Evolutionary conservation across 139 green algal species (phyloP), one percentile per base, ranked within the genome.

Genomic region (Coccomyxa sp.): DNA sequence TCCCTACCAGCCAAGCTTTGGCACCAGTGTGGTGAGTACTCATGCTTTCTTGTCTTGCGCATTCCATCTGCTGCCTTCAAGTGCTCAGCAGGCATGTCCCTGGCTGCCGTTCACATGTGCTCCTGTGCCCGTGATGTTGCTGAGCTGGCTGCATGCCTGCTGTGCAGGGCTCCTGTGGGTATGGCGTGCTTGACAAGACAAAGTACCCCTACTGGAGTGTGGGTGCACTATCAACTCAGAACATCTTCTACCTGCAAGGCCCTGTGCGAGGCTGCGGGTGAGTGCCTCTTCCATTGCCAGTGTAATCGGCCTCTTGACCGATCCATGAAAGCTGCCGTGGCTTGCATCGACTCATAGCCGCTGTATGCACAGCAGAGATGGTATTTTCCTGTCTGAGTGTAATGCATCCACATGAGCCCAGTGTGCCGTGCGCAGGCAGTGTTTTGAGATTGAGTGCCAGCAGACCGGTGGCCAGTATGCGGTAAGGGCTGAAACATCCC

Each of bases 201-300:
- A 72, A 72, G 68, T 72, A 39, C 68, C 68, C 68, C 31, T 72
- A 72, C 68, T 72, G 68, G 68, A 39, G 68, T 33, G 68, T 72
- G 29, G 68, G 68, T 37, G 68, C 68, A 6, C 29, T 72, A 27
- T 35, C 68, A 35, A 72, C 68, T 33, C 22, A n/a, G 2, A 72
- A 33, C 7, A 39, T 27, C 5, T 72, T 18, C 68, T 72, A 39
- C 31, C 22, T 10, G 7, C 14, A 22, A 39, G 68, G 68, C 29
- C 68, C 68, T 37, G n/a, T 39, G 4, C 29, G 34, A 3, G 68
- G 68, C 68, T 72, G 68, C 5, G 68, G 68, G 68, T 36, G 31
- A 72, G 68, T 72, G 24, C 29, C 5, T 22, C 68, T 72, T 10
- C 68, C 50, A 4, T 64, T 64, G 50, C 50, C 14, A 18, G 50